Evolutionary conservation across 1,284 basidiomycete genomes (phyloP), one percentile per base, ranked within the genome.

Genomic region (Chalciporus sp.): DNA sequence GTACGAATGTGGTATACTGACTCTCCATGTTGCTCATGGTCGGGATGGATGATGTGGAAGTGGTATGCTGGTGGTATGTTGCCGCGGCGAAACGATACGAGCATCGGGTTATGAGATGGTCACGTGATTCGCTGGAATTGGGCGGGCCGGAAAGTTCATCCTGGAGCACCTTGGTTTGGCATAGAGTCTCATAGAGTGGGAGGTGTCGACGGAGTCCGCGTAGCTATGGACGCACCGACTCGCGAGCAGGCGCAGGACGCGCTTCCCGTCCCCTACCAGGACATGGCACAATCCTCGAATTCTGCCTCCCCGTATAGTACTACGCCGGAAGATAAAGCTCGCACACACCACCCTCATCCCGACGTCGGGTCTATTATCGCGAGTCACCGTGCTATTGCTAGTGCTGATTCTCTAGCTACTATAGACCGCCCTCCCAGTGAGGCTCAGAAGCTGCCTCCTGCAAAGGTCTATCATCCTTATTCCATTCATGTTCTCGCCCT

Each of bases 1-100:
- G 31, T 41, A 35, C 11, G 28, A 27, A 20, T 5, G 28, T 49
- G n/a, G 41, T 14, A 11, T 20, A 74, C 92, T 81, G 66, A 94
- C 93, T 95, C 75, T 95, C 93, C 61, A 95, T 84, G 73, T 88
- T 90, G 75, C 89, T 93, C 92, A 94, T 95, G 49, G 26, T 50
- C 19, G 47, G 11, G n/a, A 37, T 37, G 35, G 35, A 4, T 50
- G 47, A 27, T 19, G 39, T n/a, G 31, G 31, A 6, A 51, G 43
- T 48, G 59, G 58, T 56, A 55, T 52, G 4, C 40, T 12, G 37
- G 41, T 44, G 12, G 17, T n/a, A 1, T 12, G 16, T 26, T 14
- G 35, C 29, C 40, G 42, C 26, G 40, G 49, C 17, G 19, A 7
- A 19, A 12, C 27, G 5, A 8, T 42, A 19, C 7, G n/a, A 17